Evolutionary conservation across 2,329 filamentous ascomycete genomes (phyloP), one percentile per base, ranked within the genome.

Genomic region (Mycogone perniciosa): DNA sequence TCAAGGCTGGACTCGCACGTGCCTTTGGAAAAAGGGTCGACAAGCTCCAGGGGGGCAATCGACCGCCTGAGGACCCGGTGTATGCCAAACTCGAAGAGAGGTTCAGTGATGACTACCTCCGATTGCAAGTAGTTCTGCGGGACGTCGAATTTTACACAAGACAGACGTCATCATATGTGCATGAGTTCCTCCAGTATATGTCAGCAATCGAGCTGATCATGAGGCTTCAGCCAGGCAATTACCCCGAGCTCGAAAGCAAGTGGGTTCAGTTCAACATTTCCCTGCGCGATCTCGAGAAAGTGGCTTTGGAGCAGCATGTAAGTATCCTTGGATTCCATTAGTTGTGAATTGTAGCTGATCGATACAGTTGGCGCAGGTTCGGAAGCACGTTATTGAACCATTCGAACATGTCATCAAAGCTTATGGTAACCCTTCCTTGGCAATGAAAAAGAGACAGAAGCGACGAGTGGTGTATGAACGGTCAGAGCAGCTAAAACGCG

Each of bases 361-460:
- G 27, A 39, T 5, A 20, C 51, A 82, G 75, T 72, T 84, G 54
- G 67, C 71, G 6, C 79, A 86, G 61, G 85, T 97, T 42, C 81
- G 87, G 47, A 88, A 86, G 64, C 84, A 85, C 60, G 89, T 96
- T 44, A 89, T 96, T 55, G 85, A 91, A 58, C 92, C 89, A 1
- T 89, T 95, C 67, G 80, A 88, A 58, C 79, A 81, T 42, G 78
- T 91, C 31, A 86, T 93, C 64, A 85, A 87, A 61, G 77, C 89
- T 7, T 91, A 95, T 61, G 84, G 87, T 48, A 87, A 88, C 34
- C 90, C 92, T 2, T 88, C 90, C 44, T 80, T 90, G 53, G 86
- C 93, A 4, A 96, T 97, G 82, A 88, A 90, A 64, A 96, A 97
- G 72, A 86, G 93, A 27, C 86, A 91, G 60, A 97, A 97, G 73